Evolutionary conservation across 768 basidiomycete genomes (phyloP), one percentile per base, ranked within the genome.

Genomic region (Zangia roseola): DNA sequence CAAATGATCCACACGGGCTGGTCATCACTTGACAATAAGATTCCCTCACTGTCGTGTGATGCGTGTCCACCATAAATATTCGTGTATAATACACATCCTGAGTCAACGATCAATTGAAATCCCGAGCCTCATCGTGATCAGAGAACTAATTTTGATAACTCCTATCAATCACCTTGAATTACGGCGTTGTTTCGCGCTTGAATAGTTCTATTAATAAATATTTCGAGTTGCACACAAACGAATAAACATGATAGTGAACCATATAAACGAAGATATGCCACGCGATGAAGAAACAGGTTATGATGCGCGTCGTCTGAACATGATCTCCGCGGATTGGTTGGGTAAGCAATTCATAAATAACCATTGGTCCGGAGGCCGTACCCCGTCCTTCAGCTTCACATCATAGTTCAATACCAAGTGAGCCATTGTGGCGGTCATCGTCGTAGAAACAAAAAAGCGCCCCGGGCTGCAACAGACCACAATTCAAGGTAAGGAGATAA

Each of bases 401-500:
- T 75, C 74, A 57, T 74, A 75, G 49, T 67, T 63, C 45, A 71
- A 44, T 12, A 75, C 60, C 50, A 76, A 52, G 49, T 72, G 62
- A 24, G 75, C 75, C 59, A 74, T 60, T 55, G 71, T 67, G 1
- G 67, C 60, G 25, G 75, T 75, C 59, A 75, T 59, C 58, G 65
- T 57, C 21, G 67, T 65, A 5, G 71, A 70, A 23, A 62, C 72
- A 48, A 76, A 75, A 55, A 73, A 74, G 10, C 75, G 66, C 5
- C 75, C 74, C 4, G 74, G 74, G 49, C 73, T 75, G 47, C 14
- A 17, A 33, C 47, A 43, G 26, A n/a, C 33, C 40, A 47, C 4
- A 20, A 35, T 45, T 37, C 6, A 20, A 24, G 37, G 20, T 17
- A 9, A 47, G 58, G 35, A 58, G 47, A 30, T 34, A 17, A 34